phyloP scores from a whole-genome alignment of 2,329 filamentous ascomycete genomes.

The Ophiostoma piceae region DNA sequence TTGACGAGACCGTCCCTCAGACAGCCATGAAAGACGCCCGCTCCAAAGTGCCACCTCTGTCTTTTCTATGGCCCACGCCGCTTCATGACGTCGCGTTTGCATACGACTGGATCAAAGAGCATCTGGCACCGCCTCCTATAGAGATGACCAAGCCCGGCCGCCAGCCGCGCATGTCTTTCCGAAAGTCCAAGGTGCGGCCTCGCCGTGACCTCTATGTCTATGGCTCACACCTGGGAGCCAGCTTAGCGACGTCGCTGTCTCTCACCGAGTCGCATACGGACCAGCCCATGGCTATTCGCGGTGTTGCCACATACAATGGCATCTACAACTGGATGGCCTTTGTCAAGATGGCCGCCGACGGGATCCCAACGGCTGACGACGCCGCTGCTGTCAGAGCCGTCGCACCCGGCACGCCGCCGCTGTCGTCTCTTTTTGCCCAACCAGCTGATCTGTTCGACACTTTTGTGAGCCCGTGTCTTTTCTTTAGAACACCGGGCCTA shows the following conservation, averaged over 20 bases:
- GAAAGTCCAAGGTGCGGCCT: neutral
- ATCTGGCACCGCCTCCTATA: slow-evolving; percentile 37
- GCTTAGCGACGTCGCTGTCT: slow-evolving; percentile 52
- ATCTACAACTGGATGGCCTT: slow-evolving; percentile 62
- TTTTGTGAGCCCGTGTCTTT: slow-evolving; percentile 54
- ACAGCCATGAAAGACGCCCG: neutral
- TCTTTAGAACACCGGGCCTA: slow-evolving; percentile 52
- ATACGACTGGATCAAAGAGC: slow-evolving; percentile 48
- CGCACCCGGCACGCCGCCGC: slow-evolving; percentile 28
- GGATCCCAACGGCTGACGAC: slow-evolving; percentile 26
- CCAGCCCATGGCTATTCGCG: slow-evolving; percentile 45
- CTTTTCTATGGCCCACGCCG: slow-evolving; percentile 49
- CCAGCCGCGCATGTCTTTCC: neutral
- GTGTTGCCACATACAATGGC: slow-evolving; percentile 53
- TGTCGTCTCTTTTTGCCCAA: slow-evolving; percentile 41
- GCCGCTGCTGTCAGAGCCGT: slow-evolving; percentile 36
- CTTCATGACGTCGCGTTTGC: slow-evolving; percentile 52
- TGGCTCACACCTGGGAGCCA: slow-evolving; percentile 54
- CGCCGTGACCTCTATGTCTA: slow-evolving; percentile 47
- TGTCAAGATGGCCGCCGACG: slow-evolving; percentile 28
- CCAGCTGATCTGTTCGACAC: slow-evolving; percentile 53
- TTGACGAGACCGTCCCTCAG: neutral
- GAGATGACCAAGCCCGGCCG: neutral
- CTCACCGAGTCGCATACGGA: slow-evolving; percentile 50
- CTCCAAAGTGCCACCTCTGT: slow-evolving; percentile 22